Evolutionary conservation across 257 asterid genomes (phyloP), one percentile per base, ranked within the genome.

Genomic region (Gardenia jasminoides): DNA sequence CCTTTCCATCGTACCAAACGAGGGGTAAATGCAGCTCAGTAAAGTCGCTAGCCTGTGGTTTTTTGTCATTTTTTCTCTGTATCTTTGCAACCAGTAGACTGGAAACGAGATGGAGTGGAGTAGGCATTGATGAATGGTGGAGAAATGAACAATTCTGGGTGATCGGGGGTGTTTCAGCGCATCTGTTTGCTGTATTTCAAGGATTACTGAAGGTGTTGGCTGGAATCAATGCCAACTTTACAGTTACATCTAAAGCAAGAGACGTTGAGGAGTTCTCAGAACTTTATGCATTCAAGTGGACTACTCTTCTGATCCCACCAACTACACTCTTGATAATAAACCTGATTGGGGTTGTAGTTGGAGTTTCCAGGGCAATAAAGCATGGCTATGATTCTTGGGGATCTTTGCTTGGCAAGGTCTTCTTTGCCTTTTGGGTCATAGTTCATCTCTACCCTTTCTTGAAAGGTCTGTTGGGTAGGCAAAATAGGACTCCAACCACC

Each of bases 81-180:
- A 83, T 83, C 20, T 85, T 83, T 73, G 83, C 83, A 16, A 83
- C 88, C 12, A 73, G 85, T 15, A 59, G 80, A 31, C 79, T 85
- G 46, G 88, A 85, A 74, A 83, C 78, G 85, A 83, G 85, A 80
- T 83, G 88, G 87, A 80, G 88, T 52, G 87, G 82, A n/a, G 85
- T 80, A 1, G 76, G 82, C 9, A 67, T 85, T 20, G 83, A 85
- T 39, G 85, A 83, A 50, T 85, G 88, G 88, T 85, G 87, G 88
- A 76, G 86, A 56, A 83, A 85, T 24, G 88, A 85, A 59, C 88
- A 85, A 65, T 85, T 85, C 54, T 80, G 88, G 86, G 88, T 85
- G 78, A 85, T 85, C 24, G 85, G 85, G 30, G 88, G 85, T 3
- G 81, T 85, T 50, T 85, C 86, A 20, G 85, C 88, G 1, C 88